Conservation (phyloP, 192 early-diverging fungal species). For the Chytriomyces confervae region DNA sequence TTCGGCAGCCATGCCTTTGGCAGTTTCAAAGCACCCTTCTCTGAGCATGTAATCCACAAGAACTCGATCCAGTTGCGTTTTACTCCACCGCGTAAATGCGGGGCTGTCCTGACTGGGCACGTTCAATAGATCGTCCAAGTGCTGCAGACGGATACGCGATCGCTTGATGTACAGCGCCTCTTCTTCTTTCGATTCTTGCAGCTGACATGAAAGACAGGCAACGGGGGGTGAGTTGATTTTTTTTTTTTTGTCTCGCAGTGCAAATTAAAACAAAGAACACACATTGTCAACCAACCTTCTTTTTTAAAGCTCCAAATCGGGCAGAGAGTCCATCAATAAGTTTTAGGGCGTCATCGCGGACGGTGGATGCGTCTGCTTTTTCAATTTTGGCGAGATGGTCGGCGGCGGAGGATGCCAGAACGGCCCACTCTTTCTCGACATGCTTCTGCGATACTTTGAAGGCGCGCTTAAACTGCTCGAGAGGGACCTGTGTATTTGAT, state of each 20-base stretch:
- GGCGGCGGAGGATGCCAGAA: constrained; percentile 34
- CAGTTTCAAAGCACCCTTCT: constrained; percentile 80
- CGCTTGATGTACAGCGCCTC: constrained; percentile 73
- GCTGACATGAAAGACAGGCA: constrained; percentile 40
- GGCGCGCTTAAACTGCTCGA: constrained; percentile 82
- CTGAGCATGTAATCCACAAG: constrained; percentile 96
- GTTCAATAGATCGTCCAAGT: constrained; percentile 74
- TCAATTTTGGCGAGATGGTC: constrained; percentile 21
- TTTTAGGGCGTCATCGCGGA: constrained; percentile 57
- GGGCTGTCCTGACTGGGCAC: constrained; percentile 67
- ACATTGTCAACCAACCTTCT: constrained; percentile 60
- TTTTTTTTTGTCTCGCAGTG: neutral
- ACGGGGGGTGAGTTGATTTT: no score
- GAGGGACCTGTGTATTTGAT: constrained; percentile 67
- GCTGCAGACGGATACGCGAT: constrained; percentile 73
- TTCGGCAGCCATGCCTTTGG: constrained; percentile 63
- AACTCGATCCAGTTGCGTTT: constrained; percentile 82
- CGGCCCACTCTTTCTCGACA: constrained; percentile 79
- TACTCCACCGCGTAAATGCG: constrained; percentile 85
- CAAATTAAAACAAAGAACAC: neutral
- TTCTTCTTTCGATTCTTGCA: constrained; percentile 76
- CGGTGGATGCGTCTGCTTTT: neutral
- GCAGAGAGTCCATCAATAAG: constrained; percentile 70
- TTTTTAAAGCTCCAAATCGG: constrained; percentile 72
- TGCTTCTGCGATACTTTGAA: constrained; percentile 77